These are phyloP conservation scores for Teratosphaeria viscida DNA, from an alignment of 2,329 filamentous ascomycete species.

Conservation along the genomic window DNA sequence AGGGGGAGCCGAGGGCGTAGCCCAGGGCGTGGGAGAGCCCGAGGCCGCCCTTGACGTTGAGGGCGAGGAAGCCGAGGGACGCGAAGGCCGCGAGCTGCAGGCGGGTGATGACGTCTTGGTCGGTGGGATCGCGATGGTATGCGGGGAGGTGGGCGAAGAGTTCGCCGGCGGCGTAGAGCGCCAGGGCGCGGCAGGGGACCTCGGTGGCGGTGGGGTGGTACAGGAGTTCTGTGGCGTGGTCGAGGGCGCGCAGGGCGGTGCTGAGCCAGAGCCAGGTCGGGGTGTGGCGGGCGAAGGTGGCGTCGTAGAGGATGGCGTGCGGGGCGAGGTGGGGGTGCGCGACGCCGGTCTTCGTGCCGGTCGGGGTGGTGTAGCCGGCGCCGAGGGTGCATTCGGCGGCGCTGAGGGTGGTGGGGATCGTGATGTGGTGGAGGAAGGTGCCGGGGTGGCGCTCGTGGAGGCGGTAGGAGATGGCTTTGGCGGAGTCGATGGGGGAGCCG, in stretches of 20 bases:
- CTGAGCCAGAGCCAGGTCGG: constrained; percentile 40
- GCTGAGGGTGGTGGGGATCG: constrained; percentile 40
- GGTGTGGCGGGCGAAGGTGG: constrained; percentile 41
- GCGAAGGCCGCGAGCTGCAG: constrained; percentile 45
- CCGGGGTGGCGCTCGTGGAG: constrained; percentile 28
- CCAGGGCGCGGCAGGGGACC: constrained; percentile 39
- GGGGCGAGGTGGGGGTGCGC: constrained; percentile 33
- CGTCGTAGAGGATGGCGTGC: constrained; percentile 44
- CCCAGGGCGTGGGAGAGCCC: constrained; percentile 34
- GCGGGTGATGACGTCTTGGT: constrained; percentile 40
- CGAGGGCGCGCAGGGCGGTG: constrained; percentile 44
- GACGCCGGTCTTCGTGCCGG: constrained; percentile 42
- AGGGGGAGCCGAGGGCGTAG: constrained; percentile 46
- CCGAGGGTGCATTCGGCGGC: constrained; percentile 46
- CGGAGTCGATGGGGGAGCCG: constrained; percentile 44
- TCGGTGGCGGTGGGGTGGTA: constrained; percentile 44
- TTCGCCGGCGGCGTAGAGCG: constrained; percentile 34
- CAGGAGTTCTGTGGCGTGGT: constrained; percentile 45
- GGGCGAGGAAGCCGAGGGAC: constrained; percentile 40
- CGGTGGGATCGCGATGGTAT: constrained; percentile 35
- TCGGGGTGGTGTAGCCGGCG: constrained; percentile 41
- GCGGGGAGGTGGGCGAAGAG: constrained; percentile 40
- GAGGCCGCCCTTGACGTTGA: constrained; percentile 41
- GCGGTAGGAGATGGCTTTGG: constrained; percentile 38
- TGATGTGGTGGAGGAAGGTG: constrained; percentile 36